Conservation (phyloP, 768 basidiomycete genomes). For the Pleurotus tuber-regium region DNA sequence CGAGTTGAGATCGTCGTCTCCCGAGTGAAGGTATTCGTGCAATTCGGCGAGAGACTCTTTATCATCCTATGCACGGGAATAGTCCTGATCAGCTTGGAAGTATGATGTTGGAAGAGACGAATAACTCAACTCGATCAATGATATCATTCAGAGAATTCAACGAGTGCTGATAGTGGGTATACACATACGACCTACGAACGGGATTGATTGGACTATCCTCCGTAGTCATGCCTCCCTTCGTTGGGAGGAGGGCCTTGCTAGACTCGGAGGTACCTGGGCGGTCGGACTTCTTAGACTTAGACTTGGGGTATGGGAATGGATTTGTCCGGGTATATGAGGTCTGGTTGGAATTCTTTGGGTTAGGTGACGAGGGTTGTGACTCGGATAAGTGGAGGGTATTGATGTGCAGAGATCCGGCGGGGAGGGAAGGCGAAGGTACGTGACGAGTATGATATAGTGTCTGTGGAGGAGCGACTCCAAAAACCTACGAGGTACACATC, state of each 20-base stretch:
- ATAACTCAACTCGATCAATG: conserved; percentile 65
- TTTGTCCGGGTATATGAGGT: conserved; percentile 30
- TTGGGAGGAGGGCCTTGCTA: conserved; percentile 45
- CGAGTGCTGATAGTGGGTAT: conserved; percentile 78
- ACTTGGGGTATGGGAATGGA: conserved; percentile 46
- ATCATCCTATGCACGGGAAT: conserved; percentile 63
- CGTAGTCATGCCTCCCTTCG: conserved; percentile 15
- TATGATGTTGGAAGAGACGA: conserved; percentile 4
- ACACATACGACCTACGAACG: conserved; percentile 33
- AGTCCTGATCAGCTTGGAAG: conserved; percentile 8
- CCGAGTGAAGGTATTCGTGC: conserved; percentile 60
- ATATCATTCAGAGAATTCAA: conserved; percentile 80
- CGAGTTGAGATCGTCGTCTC: conserved; percentile 13
- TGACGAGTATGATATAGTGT: conserved; percentile 71
- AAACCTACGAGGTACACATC: conserved; percentile 52
- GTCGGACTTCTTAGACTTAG: conserved; percentile 37
- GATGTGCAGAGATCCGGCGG: conserved; percentile 3
- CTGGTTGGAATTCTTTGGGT: background rate
- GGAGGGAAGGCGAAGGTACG: conserved; percentile 34
- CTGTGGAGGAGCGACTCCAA: conserved; percentile 79
- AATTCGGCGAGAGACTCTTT: conserved; percentile 70
- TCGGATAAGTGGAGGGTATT: too few species aligned
- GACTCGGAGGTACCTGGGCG: conserved; percentile 71
- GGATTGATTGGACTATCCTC: conserved; percentile 13
- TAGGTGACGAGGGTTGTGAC: background rate